Percentiles rank a stretch among this genome's conserved stretches.
These are phyloP conservation scores for Zygotorulaspora florentina DNA, from an alignment of 805 yeast genomes.

Conservation along the genomic window DNA sequence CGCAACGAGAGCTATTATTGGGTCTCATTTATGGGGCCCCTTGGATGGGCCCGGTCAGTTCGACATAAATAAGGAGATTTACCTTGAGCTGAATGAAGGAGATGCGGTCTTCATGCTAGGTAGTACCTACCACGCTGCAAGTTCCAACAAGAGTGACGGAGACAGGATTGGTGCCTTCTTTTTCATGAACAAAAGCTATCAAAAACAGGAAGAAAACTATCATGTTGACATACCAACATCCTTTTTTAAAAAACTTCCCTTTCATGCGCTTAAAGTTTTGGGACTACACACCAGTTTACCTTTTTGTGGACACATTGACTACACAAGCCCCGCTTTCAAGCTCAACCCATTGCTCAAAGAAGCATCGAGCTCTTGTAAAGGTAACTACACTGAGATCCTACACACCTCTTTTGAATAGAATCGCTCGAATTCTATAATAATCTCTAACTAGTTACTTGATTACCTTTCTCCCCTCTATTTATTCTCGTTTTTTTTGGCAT, in stretches of 20 bases:
- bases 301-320: slow-evolving; percentile 15
- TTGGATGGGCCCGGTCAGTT: slow-evolving; percentile 27
- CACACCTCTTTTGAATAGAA: slow-evolving; percentile 4
- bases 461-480: not conserved
- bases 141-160: slow-evolving; percentile 31
- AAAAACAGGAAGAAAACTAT: slow-evolving; percentile 33
- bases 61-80: slow-evolving; percentile 19
- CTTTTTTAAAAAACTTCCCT: slow-evolving; percentile 6
- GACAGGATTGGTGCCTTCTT: slow-evolving; percentile 26
- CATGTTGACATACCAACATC: slow-evolving; percentile 4
- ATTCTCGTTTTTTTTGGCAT: not conserved
- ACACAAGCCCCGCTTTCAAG: slow-evolving; percentile 12
- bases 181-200: slow-evolving; percentile 31
- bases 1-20: slow-evolving; percentile 34
- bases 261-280: slow-evolving; percentile 7
- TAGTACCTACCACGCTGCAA: slow-evolving; percentile 32
- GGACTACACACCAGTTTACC: slow-evolving; percentile 14
- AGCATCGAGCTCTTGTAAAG: slow-evolving; percentile 2
- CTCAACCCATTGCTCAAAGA: slow-evolving; percentile 7
- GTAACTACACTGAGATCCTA: slow-evolving; percentile 6
- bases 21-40: slow-evolving; percentile 35
- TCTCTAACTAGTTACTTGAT: not conserved
- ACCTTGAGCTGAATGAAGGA: slow-evolving; percentile 32
- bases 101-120: slow-evolving; percentile 34
- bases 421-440: not conserved